Evolutionary conservation across 2,329 filamentous ascomycete species (phyloP), one percentile per base, ranked within the genome.

Genomic region (Nemania abortiva): DNA sequence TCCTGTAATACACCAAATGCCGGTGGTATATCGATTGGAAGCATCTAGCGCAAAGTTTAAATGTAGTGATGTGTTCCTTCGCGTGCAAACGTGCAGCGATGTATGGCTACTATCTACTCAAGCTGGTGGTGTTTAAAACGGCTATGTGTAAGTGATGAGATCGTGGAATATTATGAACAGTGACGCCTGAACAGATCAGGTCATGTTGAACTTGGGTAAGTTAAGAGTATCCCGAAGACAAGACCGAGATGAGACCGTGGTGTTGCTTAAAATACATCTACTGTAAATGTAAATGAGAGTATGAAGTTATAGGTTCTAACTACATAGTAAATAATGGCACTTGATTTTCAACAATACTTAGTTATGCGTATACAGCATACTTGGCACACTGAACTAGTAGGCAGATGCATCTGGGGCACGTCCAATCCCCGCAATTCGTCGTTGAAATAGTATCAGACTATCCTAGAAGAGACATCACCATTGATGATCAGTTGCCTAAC

Each of bases 401-500:
- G 34, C 11, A 37, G 34, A 37, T 18, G 39, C 15, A 42, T 18
- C 11, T 18, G 13, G 15, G 7, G 39, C 11, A 42, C 39, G 39
- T 42, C 6, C 6, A 18, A 42, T 42, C 39, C 39, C 39, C 39
- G 39, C 39, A 42, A 37, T 37, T 37, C 37, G 34, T 27, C 6
- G 54, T n/a, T n/a, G 52, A 45, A 63, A 59, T 49, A 11, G 47
- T 53, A 31, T 53, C 24, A 53, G 31, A 22, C 54, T 34, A 37
- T 47, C 9, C 39, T 31, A 13, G 39, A 55, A 47, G n/a, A 18
- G 37, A 54, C 9, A 42, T 27, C 11, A 29, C 27, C 22, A 31
- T 13, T 0, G 49, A 59, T 54, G 9, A 52, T 59, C 60, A 63
- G 29, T 68, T 68, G 7, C 62, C 66, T 52, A 31, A 61, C 65